phyloP scores from a whole-genome alignment of 2,329 filamentous ascomycete genomes.

The Aureobasidium sp. region DNA sequence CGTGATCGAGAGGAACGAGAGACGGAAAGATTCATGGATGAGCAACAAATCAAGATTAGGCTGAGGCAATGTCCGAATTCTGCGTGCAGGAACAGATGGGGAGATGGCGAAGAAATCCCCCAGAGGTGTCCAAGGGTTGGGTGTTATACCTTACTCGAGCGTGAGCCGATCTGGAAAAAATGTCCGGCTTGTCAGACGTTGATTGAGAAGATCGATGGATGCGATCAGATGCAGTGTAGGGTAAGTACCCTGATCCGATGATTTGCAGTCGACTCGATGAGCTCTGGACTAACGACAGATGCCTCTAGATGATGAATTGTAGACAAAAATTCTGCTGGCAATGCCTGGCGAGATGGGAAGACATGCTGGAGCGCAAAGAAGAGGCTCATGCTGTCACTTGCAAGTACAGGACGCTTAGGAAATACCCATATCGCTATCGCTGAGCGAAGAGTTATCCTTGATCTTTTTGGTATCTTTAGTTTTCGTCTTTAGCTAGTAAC shows the following conservation, averaged over 20 bases:
- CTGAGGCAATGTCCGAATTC: slow-evolving; percentile 30
- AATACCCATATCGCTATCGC: neutral
- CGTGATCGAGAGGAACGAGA: slow-evolving; percentile 17
- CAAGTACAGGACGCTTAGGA: neutral
- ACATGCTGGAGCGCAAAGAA: neutral
- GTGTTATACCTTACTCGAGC: neutral
- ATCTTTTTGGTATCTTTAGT: too few relatives aligned
- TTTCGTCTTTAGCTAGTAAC: too few relatives aligned
- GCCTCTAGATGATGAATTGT: slow-evolving; percentile 18
- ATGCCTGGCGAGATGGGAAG: slow-evolving; percentile 25
- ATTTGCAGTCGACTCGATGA: neutral
- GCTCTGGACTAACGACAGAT: neutral
- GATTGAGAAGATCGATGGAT: slow-evolving; percentile 21
- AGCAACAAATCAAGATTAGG: slow-evolving; percentile 20
- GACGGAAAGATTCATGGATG: slow-evolving; percentile 12
- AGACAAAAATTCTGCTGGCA: slow-evolving; percentile 33
- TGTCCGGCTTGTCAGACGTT: slow-evolving; percentile 5
- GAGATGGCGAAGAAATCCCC: slow-evolving; percentile 31
- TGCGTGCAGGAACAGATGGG: neutral
- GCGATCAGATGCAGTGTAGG: slow-evolving; percentile 33
- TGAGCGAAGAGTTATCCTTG: too few relatives aligned
- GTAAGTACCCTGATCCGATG: neutral
- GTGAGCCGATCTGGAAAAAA: neutral
- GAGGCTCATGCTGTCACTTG: neutral
- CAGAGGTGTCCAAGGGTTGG: slow-evolving; percentile 20